phyloP scores from a whole-genome alignment of 306 rosid genomes.

The Vachellia pachyceras region DNA sequence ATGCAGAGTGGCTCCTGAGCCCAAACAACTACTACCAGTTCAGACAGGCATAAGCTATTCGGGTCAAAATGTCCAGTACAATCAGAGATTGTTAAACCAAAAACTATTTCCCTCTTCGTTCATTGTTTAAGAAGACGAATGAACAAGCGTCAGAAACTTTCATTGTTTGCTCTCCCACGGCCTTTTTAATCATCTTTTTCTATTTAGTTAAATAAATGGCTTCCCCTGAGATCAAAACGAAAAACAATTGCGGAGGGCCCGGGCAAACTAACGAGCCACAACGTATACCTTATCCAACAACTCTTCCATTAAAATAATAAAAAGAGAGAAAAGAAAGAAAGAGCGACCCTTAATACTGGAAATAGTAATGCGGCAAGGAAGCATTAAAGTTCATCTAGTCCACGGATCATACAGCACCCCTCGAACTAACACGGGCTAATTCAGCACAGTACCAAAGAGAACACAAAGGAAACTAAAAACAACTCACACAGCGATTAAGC shows the following conservation, averaged over 20 bases:
- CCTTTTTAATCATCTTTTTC: neutral
- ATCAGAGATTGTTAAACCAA: neutral
- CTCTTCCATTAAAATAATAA: neutral
- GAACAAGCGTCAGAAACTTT: neutral
- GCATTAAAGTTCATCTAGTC: neutral
- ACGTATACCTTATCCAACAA: neutral
- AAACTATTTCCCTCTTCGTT: neutral
- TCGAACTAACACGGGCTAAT: neutral
- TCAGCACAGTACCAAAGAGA: neutral
- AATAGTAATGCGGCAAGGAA: neutral
- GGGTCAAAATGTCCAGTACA: neutral
- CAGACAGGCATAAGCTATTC: neutral
- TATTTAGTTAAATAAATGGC: neutral
- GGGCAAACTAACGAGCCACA: neutral
- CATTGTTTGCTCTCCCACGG: neutral
- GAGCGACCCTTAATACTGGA: neutral
- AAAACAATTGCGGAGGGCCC: neutral
- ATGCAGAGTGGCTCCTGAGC: neutral
- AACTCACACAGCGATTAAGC: constrained; percentile 1
- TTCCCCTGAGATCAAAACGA: neutral
- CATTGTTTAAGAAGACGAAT: neutral
- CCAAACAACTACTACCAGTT: neutral
- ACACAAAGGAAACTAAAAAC: neutral
- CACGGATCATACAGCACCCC: neutral
- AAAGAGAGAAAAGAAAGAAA: neutral